These are phyloP conservation scores for Colletotrichum cereale DNA, from an alignment of 2,329 filamentous ascomycete species.

Conservation along the genomic window DNA sequence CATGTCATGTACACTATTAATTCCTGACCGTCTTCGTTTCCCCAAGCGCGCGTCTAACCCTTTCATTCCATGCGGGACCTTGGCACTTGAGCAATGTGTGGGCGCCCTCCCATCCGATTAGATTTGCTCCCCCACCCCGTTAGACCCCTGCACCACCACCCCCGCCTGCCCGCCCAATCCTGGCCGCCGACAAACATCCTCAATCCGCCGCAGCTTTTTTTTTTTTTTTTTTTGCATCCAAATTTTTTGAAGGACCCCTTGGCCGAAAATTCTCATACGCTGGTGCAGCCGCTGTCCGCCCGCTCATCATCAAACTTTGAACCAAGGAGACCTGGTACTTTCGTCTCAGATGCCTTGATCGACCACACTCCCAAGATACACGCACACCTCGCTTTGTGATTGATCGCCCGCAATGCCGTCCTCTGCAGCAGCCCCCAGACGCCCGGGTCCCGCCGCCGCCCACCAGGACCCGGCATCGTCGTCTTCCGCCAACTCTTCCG, in stretches of 20 bases:
- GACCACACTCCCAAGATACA: not conserved
- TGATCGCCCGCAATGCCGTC: slow-evolving; percentile 29
- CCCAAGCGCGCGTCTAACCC: slow-evolving; percentile 41
- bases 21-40: slow-evolving; percentile 25
- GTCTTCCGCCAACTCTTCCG: slow-evolving; percentile 31
- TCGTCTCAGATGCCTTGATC: slow-evolving; percentile 11
- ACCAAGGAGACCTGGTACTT: not conserved
- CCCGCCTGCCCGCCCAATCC: slow-evolving; percentile 34
- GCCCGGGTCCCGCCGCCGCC: slow-evolving; percentile 24
- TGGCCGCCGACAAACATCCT: slow-evolving; percentile 27
- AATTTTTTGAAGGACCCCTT: not conserved
- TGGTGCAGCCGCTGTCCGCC: slow-evolving; percentile 18
- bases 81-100: not conserved
- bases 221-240: slow-evolving; percentile 13
- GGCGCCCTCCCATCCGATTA: slow-evolving; percentile 25
- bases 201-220: slow-evolving; percentile 16
- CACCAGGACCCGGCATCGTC: slow-evolving; percentile 32
- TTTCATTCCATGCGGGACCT: slow-evolving; percentile 1
- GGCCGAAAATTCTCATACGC: slow-evolving; percentile 37
- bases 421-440: slow-evolving; percentile 22
- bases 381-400: slow-evolving; percentile 1
- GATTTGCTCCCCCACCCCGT: slow-evolving; percentile 2
- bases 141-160: slow-evolving; percentile 2
- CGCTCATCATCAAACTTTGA: slow-evolving; percentile 9
- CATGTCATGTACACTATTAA: not conserved